Conservation (phyloP, 768 basidiomycete genomes). For the Amylocystis lapponica region DNA sequence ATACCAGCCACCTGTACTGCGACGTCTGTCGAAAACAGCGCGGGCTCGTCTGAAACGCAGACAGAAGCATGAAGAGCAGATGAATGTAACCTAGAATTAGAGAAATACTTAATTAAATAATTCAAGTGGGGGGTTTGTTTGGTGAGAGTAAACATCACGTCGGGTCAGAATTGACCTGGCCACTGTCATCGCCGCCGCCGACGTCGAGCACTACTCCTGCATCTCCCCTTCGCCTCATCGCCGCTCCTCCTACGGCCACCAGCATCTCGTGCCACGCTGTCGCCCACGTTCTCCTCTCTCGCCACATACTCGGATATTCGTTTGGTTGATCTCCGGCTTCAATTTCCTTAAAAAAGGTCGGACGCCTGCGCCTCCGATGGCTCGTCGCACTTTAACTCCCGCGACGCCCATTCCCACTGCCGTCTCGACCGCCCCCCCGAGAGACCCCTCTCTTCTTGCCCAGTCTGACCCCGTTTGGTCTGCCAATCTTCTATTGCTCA, state of each 20-base stretch:
- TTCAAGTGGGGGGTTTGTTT: neutral
- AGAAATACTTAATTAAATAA: no score
- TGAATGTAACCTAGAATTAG: no score
- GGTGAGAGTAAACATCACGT: neutral
- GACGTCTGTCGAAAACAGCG: conserved; percentile 54
- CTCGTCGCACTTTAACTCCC: conserved; percentile 26
- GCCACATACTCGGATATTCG: neutral
- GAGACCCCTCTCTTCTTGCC: conserved; percentile 12
- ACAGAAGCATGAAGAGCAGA: no score
- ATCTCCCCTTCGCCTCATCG: neutral
- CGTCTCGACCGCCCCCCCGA: conserved; percentile 11
- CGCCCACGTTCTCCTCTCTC: neutral
- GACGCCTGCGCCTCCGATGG: conserved; percentile 25
- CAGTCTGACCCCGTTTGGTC: conserved; percentile 20
- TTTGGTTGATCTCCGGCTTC: conserved; percentile 22
- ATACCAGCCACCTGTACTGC: conserved; percentile 47
- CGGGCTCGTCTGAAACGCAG: conserved; percentile 48
- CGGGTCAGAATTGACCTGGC: neutral
- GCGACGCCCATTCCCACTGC: conserved; percentile 21
- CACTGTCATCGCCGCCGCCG: neutral
- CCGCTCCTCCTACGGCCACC: no score
- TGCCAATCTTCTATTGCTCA: conserved; percentile 44
- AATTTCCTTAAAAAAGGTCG: conserved; percentile 23
- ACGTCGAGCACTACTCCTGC: neutral
- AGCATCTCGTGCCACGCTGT: no score